Percentiles rank a stretch among this genome's conserved stretches.
Conservation (phyloP, 129 eudicot genomes). For the Arctium lappa region DNA sequence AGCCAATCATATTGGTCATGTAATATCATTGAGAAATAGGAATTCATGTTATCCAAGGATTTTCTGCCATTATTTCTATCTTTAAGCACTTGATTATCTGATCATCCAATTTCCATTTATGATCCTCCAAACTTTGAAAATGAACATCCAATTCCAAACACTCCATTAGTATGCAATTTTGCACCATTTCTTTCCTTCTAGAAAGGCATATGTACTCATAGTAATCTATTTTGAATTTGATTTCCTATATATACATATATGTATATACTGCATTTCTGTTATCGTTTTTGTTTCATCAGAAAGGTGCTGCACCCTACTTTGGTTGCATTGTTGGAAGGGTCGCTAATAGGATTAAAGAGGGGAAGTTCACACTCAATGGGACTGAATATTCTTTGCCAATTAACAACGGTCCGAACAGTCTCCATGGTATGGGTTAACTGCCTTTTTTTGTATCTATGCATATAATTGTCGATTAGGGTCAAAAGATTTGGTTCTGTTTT, state of each 20-base stretch:
- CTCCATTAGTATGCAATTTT: background rate
- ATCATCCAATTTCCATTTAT: too few relatives aligned
- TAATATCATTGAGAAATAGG: too few relatives aligned
- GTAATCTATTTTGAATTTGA: background rate
- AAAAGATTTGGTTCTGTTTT: background rate
- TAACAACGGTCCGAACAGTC: conserved; percentile 87
- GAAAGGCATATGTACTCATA: background rate
- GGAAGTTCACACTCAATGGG: conserved; percentile 75
- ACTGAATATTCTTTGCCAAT: conserved; percentile 55
- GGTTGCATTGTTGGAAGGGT: conserved; percentile 98
- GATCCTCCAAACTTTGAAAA: background rate
- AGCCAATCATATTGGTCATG: too few relatives aligned
- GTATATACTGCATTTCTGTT: background rate
- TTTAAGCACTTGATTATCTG: background rate
- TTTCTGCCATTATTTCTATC: too few relatives aligned
- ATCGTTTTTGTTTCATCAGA: conserved; percentile 43
- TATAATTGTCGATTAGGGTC: background rate
- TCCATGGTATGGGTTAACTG: conserved; percentile 53
- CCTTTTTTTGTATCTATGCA: background rate
- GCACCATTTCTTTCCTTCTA: conserved; percentile 2
- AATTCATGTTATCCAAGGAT: too few relatives aligned
- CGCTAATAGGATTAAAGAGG: conserved; percentile 95
- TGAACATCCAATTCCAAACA: background rate
- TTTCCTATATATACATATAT: background rate
- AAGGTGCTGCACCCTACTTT: conserved; percentile 71